Percentiles rank a stretch among this genome's conserved stretches.
Evolutionary conservation across 352 stramenopile species (phyloP).

Genomic region (Globisporangium uncinulatum): DNA sequence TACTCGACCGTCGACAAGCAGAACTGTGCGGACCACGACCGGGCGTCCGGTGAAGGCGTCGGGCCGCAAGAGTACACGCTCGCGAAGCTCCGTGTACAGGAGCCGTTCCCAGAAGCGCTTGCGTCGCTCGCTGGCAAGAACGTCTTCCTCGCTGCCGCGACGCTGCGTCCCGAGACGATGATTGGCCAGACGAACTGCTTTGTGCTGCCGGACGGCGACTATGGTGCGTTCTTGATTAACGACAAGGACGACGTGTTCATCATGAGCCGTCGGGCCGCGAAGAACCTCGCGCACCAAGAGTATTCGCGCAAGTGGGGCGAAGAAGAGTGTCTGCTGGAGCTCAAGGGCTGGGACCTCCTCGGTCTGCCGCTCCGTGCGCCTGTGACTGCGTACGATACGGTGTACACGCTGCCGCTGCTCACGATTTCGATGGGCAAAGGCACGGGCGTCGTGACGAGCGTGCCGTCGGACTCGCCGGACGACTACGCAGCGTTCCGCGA

Average conservation of each 20-base stretch:
- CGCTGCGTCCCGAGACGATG: conserved; percentile 99
- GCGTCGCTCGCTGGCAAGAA: conserved; percentile 77
- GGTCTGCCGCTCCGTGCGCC: conserved; percentile 94
- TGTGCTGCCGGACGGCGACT: conserved; percentile 97
- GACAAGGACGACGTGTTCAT: conserved; percentile 94
- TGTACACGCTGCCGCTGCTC: conserved; percentile 99
- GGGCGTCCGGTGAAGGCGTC: conserved; percentile 97
- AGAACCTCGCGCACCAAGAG: conserved; percentile 95
- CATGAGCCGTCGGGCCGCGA: conserved; percentile 91
- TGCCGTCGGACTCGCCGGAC: conserved; percentile 98
- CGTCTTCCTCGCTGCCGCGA: conserved; percentile 97
- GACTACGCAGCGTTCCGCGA: conserved; percentile 99
- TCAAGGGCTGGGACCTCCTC: conserved; percentile 96
- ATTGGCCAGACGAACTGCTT: conserved; percentile 99
- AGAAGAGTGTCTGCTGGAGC: conserved; percentile 82
- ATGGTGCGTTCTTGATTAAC: conserved; percentile 96
- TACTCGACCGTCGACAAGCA: conserved; percentile 98
- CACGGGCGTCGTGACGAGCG: conserved; percentile 98
- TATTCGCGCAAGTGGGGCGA: conserved; percentile 86
- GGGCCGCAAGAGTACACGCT: conserved; percentile 99
- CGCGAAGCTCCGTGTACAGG: conserved; percentile 94
- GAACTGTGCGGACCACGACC: conserved; percentile 99
- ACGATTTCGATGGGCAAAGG: conserved; percentile 99
- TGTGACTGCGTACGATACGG: conserved; percentile 95
- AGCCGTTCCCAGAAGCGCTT: conserved; percentile 77